phyloP scores from a whole-genome alignment of 78 protist genomes.

The Chrysochromulina tobinii region DNA sequence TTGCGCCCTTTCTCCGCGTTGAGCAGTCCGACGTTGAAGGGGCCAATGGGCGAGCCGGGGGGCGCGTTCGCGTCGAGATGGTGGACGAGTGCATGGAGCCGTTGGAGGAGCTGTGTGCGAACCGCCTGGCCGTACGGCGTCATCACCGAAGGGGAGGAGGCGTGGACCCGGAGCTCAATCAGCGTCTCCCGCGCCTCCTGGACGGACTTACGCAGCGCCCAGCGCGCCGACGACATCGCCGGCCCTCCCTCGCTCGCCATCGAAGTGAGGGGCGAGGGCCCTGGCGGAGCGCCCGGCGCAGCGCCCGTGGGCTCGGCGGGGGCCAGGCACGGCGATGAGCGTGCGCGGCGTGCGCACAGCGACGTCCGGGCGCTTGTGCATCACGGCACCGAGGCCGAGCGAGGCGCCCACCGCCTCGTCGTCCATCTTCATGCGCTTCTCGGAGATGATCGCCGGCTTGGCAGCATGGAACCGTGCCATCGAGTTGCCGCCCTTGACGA shows the following conservation, averaged over 20 bases:
- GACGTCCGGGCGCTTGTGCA: no score
- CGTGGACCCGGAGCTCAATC: conserved; percentile 1
- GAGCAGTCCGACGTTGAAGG: not conserved
- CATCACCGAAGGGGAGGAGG: not conserved
- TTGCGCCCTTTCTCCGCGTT: not conserved
- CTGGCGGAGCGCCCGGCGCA: not conserved
- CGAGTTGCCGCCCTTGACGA: not conserved
- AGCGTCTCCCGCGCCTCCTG: not conserved
- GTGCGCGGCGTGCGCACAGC: not conserved
- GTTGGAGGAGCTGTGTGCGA: not conserved
- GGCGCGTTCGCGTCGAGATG: not conserved
- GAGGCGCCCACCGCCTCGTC: not conserved
- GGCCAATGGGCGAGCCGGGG: not conserved
- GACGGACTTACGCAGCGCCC: not conserved
- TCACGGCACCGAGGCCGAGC: not conserved
- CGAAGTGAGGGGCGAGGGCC: not conserved
- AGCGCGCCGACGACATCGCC: not conserved
- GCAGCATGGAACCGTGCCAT: not conserved
- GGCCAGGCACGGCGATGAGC: not conserved
- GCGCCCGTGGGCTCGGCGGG: not conserved
- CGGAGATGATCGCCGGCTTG: no score
- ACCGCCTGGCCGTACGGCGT: not conserved
- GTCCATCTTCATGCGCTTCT: no score
- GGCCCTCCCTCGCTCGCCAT: not conserved
- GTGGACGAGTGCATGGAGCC: not conserved